A percentile compares a stretch with the other conserved stretches of the same genome.
Conservation (phyloP, 306 rosid genomes). For the Vicia faba region DNA sequence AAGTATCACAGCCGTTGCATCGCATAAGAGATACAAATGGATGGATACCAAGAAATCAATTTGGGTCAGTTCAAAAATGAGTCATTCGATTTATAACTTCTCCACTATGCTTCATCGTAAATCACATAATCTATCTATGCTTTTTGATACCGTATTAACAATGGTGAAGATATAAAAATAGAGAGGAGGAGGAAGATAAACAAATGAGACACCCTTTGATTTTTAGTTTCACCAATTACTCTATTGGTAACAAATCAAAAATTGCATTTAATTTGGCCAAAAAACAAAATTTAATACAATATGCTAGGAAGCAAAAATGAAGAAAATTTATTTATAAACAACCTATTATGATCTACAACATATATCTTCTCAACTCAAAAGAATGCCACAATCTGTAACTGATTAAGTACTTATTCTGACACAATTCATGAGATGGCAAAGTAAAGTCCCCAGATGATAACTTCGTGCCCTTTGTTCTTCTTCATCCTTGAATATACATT, state of each 20-base stretch:
- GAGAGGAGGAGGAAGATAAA: too few relatives aligned
- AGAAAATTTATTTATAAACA: constrained; percentile 26
- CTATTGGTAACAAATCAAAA: constrained; percentile 19
- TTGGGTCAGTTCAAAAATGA: too few relatives aligned
- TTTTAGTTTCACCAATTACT: neutral
- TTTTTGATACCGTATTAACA: too few relatives aligned
- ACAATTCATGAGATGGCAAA: constrained; percentile 31
- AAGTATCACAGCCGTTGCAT: too few relatives aligned
- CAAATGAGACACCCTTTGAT: too few relatives aligned
- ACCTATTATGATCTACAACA: constrained; percentile 29
- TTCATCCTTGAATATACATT: constrained; percentile 15
- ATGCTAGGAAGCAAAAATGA: constrained; percentile 11
- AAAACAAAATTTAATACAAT: constrained; percentile 27
- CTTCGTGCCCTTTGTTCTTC: constrained; percentile 23
- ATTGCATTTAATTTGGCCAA: neutral
- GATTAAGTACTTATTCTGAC: constrained; percentile 15
- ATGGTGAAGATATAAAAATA: too few relatives aligned
- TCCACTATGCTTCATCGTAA: too few relatives aligned
- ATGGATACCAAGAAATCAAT: too few relatives aligned
- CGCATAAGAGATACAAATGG: too few relatives aligned
- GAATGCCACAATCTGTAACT: constrained; percentile 42
- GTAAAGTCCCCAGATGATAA: constrained; percentile 9
- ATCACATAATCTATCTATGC: too few relatives aligned
- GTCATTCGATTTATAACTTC: too few relatives aligned
- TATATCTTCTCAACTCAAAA: constrained; percentile 32